Evolutionary conservation across 129 eudicot species (phyloP).

Genomic region (Scalesia atractyloides): DNA sequence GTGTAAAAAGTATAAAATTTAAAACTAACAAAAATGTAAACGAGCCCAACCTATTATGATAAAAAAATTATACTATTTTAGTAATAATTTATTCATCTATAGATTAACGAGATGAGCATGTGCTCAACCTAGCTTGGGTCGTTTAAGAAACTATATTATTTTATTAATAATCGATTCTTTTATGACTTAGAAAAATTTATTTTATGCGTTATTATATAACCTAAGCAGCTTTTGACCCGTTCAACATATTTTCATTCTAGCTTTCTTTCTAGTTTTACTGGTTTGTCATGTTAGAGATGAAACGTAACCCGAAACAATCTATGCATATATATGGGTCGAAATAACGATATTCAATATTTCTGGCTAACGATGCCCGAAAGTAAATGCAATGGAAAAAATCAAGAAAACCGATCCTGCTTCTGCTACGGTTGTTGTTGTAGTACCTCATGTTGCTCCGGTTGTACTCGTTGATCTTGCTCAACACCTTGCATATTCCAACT

Average conservation of each 20-base stretch:
- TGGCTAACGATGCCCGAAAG: background rate
- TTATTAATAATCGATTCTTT: background rate
- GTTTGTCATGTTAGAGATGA: background rate
- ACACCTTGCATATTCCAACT: conserved; percentile 67
- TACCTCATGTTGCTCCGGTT: conserved; percentile 9
- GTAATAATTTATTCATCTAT: too few relatives aligned
- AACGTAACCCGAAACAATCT: background rate
- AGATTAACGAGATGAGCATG: too few relatives aligned
- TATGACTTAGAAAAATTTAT: conserved; percentile 19
- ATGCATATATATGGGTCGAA: background rate
- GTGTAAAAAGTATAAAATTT: too few relatives aligned
- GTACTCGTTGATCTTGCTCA: conserved; percentile 20
- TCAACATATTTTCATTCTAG: background rate
- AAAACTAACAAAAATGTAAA: too few relatives aligned
- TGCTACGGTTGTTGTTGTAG: conserved; percentile 24
- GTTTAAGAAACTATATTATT: too few relatives aligned
- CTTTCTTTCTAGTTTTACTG: background rate
- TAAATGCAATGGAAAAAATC: background rate
- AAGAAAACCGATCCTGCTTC: conserved; percentile 31
- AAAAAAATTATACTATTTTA: too few relatives aligned
- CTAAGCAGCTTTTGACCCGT: background rate
- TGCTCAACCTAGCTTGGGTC: too few relatives aligned
- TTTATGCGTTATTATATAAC: too few relatives aligned
- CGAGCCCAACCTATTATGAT: too few relatives aligned
- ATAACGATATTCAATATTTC: background rate